Base-by-base conservation (phyloP, 345 rosid species). In the Gossypium thurberi region DNA sequence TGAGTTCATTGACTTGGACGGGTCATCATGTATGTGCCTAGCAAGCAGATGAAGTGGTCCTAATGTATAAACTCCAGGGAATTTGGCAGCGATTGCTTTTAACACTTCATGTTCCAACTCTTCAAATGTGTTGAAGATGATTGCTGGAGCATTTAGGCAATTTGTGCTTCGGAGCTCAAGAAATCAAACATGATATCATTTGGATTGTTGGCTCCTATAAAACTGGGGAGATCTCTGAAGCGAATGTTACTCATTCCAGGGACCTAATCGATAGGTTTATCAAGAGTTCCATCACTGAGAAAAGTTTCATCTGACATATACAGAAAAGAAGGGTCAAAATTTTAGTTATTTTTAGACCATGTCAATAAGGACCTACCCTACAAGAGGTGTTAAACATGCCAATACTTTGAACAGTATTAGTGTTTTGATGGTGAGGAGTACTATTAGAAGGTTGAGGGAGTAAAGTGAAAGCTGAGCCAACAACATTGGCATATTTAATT, bases 231-330 rank as follows among this genome's bases (percentile, higher is more conserved):
- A 63, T 80, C 80, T 43, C 23, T 69, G 0, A 85, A 26, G 3
- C 85, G 73, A 0, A 75, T 76, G 76, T 78, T 72, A 15, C 23
- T 76, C 83, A 79, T 52, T 28, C 85, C 84, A 0, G 81, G 85
- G 65, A 86, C 75, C 86, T 85, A 81, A 21, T 84, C 82, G 4
- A 84, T 23, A 1, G 73, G 58, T 50, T 40, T 44, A 11, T 84
- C 79, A 8, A 80, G 72, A 6, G 78, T 76, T 3, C 83, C 85
- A 50, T 82, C 70, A 0, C 6, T 68, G 0, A 78, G 55, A 56
- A 78, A 78, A 14, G 26, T 76, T 48, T 81, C 78, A 52, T 46
- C 48, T 26, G 33, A 26, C 33, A 26, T 46, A 10, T 2, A 46
- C 14, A 46, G 3, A 46, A 46, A 46, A 46, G 10, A 46, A 46